Evolutionary conservation across 2,329 filamentous ascomycete genomes (phyloP).

Genomic region (Fusarium burgessii): DNA sequence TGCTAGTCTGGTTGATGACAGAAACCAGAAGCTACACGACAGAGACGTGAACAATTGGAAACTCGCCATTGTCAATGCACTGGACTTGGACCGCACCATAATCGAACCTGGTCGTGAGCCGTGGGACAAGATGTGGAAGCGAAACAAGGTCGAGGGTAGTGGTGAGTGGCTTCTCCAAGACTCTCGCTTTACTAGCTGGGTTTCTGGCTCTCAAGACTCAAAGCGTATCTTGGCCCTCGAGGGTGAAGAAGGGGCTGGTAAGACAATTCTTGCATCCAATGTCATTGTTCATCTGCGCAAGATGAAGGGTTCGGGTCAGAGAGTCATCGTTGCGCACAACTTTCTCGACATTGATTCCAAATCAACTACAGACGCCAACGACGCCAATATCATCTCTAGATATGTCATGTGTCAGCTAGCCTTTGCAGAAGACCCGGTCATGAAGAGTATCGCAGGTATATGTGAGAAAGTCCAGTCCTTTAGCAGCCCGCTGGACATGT

Average conservation of each 20-base stretch:
- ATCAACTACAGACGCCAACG: background rate
- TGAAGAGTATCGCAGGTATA: background rate
- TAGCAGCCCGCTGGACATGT: background rate
- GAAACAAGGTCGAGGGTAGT: background rate
- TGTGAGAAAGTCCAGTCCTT: background rate
- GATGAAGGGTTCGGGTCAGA: background rate
- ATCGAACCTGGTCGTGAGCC: background rate
- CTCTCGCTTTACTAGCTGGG: background rate
- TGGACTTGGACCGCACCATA: background rate
- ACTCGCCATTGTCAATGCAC: accelerated
- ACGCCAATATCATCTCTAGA: background rate
- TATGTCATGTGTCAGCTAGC: background rate
- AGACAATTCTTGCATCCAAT: background rate
- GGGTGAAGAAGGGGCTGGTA: constrained; percentile 1
- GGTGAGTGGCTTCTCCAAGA: background rate
- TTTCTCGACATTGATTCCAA: background rate
- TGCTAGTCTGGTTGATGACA: background rate
- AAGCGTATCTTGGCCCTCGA: background rate
- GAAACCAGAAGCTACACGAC: background rate
- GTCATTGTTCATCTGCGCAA: background rate
- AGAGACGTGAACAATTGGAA: background rate
- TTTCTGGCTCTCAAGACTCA: background rate
- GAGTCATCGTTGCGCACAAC: background rate
- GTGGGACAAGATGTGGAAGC: background rate
- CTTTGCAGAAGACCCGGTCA: background rate